Evolutionary conservation across 129 eudicot genomes (phyloP).

Genomic region (Ambrosia artemisiifolia): DNA sequence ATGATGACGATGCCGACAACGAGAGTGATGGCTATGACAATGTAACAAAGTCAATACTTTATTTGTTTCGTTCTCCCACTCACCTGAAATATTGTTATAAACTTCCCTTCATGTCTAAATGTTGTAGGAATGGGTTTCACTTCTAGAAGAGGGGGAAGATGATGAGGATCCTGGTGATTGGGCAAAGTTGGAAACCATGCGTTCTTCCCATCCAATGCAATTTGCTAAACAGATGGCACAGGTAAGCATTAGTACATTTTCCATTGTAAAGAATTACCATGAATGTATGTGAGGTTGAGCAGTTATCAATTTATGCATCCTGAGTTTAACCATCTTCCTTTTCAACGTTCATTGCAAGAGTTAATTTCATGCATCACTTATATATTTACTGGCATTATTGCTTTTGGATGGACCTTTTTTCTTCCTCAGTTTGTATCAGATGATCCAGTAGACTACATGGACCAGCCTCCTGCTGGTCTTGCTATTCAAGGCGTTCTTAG

Average conservation of each 20-base stretch:
- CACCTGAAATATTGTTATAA: not conserved
- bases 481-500: conserved; percentile 81
- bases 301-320: not conserved
- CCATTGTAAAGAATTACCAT: not conserved
- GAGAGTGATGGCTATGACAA: conserved; percentile 47
- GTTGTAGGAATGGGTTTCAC: conserved; percentile 75
- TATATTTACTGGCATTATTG: not conserved
- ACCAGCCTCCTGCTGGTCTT: conserved; percentile 86
- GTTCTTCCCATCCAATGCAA: conserved; percentile 91
- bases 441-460: conserved; percentile 84
- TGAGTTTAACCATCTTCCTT: not conserved
- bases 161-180: conserved; percentile 87
- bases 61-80: conserved; percentile 6
- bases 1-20: conserved; percentile 53
- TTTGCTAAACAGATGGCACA: conserved; percentile 76
- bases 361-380: conserved; percentile 4
- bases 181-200: conserved; percentile 97
- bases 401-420: conserved; percentile 17
- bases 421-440: conserved; percentile 61
- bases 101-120: conserved; percentile 14
- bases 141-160: conserved; percentile 66
- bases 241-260: conserved; percentile 40
- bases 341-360: conserved; percentile 6
- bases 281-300: not conserved
- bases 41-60: conserved; percentile 35